These are phyloP conservation scores for Calophaca sinica DNA, from an alignment of 306 rosid species.

Conservation along the genomic window DNA sequence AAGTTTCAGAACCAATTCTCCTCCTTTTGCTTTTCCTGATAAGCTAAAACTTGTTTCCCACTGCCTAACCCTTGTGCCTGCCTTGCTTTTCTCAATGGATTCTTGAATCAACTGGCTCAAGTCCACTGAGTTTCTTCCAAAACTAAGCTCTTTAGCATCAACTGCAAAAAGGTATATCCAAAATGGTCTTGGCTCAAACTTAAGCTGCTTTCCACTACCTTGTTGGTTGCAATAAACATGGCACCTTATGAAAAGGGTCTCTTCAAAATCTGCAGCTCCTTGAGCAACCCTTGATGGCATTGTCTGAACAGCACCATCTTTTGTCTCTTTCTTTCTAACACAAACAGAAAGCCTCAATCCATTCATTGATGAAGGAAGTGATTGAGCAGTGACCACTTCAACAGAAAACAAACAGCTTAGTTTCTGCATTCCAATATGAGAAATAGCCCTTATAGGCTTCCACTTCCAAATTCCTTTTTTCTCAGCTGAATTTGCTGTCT, in stretches of 20 bases:
- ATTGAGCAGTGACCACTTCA: constrained; percentile 75
- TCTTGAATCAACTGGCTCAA: constrained; percentile 77
- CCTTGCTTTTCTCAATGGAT: constrained; percentile 68
- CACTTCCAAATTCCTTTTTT: constrained; percentile 92
- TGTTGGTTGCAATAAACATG: constrained; percentile 67
- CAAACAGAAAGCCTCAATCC: constrained; percentile 84
- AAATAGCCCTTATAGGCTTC: constrained; percentile 84
- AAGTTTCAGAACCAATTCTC: constrained; percentile 75
- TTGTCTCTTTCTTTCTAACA: constrained; percentile 86
- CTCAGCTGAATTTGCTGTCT: constrained; percentile 52
- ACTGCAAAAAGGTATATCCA: constrained; percentile 76
- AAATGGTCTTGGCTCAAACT: constrained; percentile 80
- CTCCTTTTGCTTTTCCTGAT: constrained; percentile 87
- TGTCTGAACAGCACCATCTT: constrained; percentile 84
- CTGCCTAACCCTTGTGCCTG: constrained; percentile 73
- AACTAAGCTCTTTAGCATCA: constrained; percentile 81
- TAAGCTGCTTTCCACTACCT: constrained; percentile 47
- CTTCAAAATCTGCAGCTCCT: constrained; percentile 94
- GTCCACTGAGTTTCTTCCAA: constrained; percentile 74
- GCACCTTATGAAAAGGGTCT: constrained; percentile 83
- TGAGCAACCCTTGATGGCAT: constrained; percentile 89
- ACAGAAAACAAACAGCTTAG: constrained; percentile 81
- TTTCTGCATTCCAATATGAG: constrained; percentile 83
- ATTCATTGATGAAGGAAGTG: constrained; percentile 89
- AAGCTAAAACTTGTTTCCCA: constrained; percentile 80